Conservation (phyloP, 2,329 filamentous ascomycete genomes). For the Alternaria alternata region DNA sequence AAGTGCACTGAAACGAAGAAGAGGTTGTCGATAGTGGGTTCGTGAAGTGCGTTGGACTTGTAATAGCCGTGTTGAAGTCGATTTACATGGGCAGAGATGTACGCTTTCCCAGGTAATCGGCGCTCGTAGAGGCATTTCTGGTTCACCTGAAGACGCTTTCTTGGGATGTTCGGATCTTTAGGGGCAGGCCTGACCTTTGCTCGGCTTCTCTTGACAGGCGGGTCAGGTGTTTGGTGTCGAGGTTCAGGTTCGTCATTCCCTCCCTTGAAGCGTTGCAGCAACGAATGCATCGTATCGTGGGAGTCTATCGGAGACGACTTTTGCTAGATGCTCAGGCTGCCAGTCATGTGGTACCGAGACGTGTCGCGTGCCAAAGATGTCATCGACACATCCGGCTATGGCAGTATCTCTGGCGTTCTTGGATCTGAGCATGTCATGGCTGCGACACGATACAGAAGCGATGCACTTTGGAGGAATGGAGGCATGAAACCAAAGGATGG, state of each 20-base stretch:
- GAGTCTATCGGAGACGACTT: neutral
- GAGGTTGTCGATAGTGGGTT: constrained; percentile 53
- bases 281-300: constrained; percentile 19
- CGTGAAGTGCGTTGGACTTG: constrained; percentile 54
- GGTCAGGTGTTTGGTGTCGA: constrained; percentile 3
- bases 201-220: constrained; percentile 17
- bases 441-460: neutral
- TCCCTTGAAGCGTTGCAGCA: constrained; percentile 16
- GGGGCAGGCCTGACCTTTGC: constrained; percentile 15
- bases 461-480: neutral
- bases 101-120: constrained; percentile 57
- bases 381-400: constrained; percentile 2
- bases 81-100: constrained; percentile 60
- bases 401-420: neutral
- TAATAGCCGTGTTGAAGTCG: constrained; percentile 61
- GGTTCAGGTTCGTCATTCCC: constrained; percentile 3
- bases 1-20: constrained; percentile 61
- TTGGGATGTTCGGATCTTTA: constrained; percentile 37
- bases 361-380: neutral
- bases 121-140: constrained; percentile 60
- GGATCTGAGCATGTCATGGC: neutral
- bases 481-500: neutral
- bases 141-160: constrained; percentile 38
- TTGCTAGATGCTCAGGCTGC: neutral
- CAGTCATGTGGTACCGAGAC: neutral